A percentile compares a stretch with the other conserved stretches of the same genome.
These are phyloP conservation scores for Diplodia seriata DNA, from an alignment of 2,329 filamentous ascomycete genomes.

Conservation along the genomic window DNA sequence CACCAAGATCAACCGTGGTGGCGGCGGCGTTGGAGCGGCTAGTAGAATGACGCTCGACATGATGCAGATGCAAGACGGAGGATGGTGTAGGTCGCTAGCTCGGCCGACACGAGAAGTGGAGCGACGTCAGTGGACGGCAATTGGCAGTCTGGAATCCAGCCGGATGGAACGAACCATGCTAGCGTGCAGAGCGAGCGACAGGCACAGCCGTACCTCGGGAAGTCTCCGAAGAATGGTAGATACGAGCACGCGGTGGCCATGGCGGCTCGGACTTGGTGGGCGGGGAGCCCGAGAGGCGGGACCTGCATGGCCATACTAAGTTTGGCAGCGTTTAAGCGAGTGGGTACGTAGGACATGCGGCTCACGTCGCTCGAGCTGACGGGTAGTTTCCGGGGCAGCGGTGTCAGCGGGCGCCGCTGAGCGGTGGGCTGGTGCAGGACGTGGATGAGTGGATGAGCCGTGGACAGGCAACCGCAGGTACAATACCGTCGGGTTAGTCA, in stretches of 20 bases:
- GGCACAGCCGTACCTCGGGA: slow-evolving; percentile 7
- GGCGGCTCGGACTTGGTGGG: slow-evolving; percentile 32
- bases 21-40: not conserved
- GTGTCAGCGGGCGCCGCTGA: too few species aligned
- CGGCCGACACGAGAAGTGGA: slow-evolving; percentile 1
- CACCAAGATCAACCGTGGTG: not conserved
- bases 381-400: not conserved
- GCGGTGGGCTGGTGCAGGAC: too few species aligned
- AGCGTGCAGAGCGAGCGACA: slow-evolving; percentile 12
- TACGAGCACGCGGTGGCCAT: slow-evolving; percentile 1
- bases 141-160: not conserved
- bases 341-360: not conserved
- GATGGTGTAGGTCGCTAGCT: too few species aligned
- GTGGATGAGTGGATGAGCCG: not conserved
- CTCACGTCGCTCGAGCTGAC: not conserved
- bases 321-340: not conserved
- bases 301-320: slow-evolving; percentile 51
- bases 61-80: not conserved
- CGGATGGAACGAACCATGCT: not conserved
- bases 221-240: slow-evolving; percentile 2
- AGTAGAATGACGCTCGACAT: not conserved
- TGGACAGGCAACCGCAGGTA: not conserved
- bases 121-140: not conserved
- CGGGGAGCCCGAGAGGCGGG: slow-evolving; percentile 35
- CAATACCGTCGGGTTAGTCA: too few species aligned